Base-by-base conservation (phyloP, 768 basidiomycete species). In the Russula earlei region DNA sequence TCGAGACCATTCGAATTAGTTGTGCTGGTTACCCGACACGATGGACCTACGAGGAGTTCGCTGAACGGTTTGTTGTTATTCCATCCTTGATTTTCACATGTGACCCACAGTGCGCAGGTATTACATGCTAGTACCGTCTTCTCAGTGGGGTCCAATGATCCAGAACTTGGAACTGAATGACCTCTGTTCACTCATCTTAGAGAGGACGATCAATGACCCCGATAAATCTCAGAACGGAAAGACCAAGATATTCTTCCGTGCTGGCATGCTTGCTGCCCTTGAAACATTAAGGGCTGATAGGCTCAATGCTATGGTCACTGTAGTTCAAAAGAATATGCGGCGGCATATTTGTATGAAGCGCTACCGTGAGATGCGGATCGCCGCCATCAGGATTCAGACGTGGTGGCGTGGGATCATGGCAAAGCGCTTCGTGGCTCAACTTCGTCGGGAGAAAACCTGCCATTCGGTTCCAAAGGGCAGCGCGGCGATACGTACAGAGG, bases 31-130 rank as follows among this genome's bases (percentile, higher is more conserved):
- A 99, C 71, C 96, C 96, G 27, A 92, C 92, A 12, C 80, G 96
- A 33, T 98, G 96, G 96, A 92, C 86, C 4, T 99, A 97, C 63
- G 94, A 93, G 67, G 96, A 98, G 69, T 99, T 99, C 67, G 96
- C 91, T 4, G 94, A 98, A 68, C 81, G 96, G 92, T 95, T 62
- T 62, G 84, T 70, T 20, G 27, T 20, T 46, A 10, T 31, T 25
- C 52, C 25, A 19, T 33, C 42, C 42, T 41, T 34, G 22, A 41
- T 42, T 31, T 20, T 45, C 8, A 5, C 31, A 22, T 19, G 27
- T 58, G 48, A 54, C 52, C 62, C 31, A 69, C 46, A 43, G 2
- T 40, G 27, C 38, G 3, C 60, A 96, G 95, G 54, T 99, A 98
- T 69, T 98, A 98, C 71, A 93, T 97, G 91, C 85, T 99, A 43